A percentile compares a stretch with the other conserved stretches of the same genome.
Conservation (phyloP, 805 yeast species). For the Nakazawaea pomicola region DNA sequence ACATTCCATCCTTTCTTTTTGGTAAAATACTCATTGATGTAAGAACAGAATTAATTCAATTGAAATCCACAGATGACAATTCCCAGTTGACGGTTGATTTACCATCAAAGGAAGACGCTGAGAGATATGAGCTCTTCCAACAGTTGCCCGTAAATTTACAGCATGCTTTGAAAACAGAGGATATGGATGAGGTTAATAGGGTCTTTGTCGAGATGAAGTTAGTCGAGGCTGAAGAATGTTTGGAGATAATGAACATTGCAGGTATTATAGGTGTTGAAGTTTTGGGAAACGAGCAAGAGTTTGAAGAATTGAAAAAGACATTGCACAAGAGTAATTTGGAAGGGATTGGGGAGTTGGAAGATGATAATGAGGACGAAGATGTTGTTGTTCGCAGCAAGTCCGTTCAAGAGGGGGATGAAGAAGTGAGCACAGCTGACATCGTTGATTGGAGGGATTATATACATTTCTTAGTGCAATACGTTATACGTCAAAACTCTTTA, state of each 20-base stretch:
- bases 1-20: not conserved
- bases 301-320: slow-evolving; percentile 46
- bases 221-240: slow-evolving; percentile 72
- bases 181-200: slow-evolving; percentile 74
- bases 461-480: no score
- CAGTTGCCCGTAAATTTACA: slow-evolving; percentile 60
- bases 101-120: slow-evolving; percentile 50
- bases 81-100: slow-evolving; percentile 66
- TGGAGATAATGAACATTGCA: slow-evolving; percentile 72
- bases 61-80: slow-evolving; percentile 82
- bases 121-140: slow-evolving; percentile 50
- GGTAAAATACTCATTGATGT: not conserved
- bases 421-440: slow-evolving; percentile 29
- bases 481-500: no score
- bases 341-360: slow-evolving; percentile 16
- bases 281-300: slow-evolving; percentile 69
- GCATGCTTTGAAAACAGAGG: slow-evolving; percentile 65
- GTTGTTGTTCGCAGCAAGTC: slow-evolving; percentile 13
- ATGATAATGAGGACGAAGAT: slow-evolving; percentile 16
- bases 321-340: slow-evolving; percentile 27
- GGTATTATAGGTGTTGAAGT: slow-evolving; percentile 83
- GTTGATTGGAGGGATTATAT: slow-evolving; percentile 35
- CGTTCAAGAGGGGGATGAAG: slow-evolving; percentile 15
- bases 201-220: slow-evolving; percentile 71
- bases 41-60: slow-evolving; percentile 63